Evolutionary conservation across 164 flowering plant genomes (phyloP).

Genomic region (Vitis labrusca): DNA sequence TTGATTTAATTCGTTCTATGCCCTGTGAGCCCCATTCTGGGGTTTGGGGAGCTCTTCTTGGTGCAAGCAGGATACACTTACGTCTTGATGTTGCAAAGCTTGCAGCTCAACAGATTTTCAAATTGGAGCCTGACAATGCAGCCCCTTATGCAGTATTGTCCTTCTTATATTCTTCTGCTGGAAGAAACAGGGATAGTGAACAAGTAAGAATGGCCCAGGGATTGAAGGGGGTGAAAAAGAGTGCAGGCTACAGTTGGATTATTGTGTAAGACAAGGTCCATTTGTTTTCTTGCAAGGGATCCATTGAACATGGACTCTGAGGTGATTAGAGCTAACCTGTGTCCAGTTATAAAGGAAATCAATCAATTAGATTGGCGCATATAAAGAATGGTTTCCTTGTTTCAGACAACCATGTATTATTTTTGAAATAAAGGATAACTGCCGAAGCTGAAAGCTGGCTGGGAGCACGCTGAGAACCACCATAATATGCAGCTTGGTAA

Average conservation of each 20-base stretch:
- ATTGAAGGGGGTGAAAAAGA: conserved; percentile 9
- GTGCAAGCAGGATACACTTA: conserved; percentile 16
- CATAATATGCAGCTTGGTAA: no score
- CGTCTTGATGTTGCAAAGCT: conserved; percentile 15
- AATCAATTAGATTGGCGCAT: background rate
- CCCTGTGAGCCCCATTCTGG: conserved; percentile 16
- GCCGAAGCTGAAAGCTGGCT: no score
- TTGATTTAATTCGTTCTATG: conserved; percentile 13
- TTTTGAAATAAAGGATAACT: no score
- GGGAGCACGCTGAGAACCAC: no score
- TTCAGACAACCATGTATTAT: no score
- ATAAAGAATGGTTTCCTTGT: no score
- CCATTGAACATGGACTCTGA: background rate
- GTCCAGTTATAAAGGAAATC: conserved; percentile 1
- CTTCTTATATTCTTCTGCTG: conserved; percentile 7
- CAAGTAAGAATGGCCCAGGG: conserved; percentile 4
- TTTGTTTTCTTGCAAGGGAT: conserved; percentile 10
- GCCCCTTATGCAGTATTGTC: conserved; percentile 15
- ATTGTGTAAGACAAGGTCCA: conserved; percentile 13
- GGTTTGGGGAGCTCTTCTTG: conserved; percentile 20
- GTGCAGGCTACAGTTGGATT: conserved; percentile 19
- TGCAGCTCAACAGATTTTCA: conserved; percentile 9
- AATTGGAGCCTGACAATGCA: conserved; percentile 12
- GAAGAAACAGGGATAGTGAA: conserved; percentile 3
- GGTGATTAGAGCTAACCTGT: background rate